phyloP scores from a whole-genome alignment of 768 basidiomycete genomes.

The Boletus tomentosulus region DNA sequence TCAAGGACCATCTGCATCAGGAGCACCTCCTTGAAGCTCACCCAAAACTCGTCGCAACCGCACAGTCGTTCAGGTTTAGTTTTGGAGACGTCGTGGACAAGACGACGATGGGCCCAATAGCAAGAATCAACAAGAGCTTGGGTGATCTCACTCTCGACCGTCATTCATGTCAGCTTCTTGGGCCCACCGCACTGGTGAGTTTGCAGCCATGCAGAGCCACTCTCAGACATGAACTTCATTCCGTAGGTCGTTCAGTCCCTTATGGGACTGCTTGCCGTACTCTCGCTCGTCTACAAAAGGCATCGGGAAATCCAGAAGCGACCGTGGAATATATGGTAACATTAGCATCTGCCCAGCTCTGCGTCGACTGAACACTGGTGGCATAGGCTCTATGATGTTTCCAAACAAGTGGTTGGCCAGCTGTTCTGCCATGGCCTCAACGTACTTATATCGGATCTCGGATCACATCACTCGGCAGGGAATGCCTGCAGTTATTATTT shows the following conservation, averaged over 20 bases:
- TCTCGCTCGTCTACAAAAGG: constrained; percentile 83
- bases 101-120: constrained; percentile 11
- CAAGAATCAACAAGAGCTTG: constrained; percentile 8
- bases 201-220: not conserved
- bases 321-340: constrained; percentile 90
- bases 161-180: constrained; percentile 41
- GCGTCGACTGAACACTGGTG: constrained; percentile 6
- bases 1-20: not conserved
- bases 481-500: constrained; percentile 94
- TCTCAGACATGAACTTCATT: not conserved
- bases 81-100: not conserved
- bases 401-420: constrained; percentile 86
- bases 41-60: not conserved
- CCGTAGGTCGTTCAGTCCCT: constrained; percentile 72
- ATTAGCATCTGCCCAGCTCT: not conserved
- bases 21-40: not conserved
- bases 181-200: constrained; percentile 45
- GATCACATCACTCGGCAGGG: constrained; percentile 60
- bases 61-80: not conserved
- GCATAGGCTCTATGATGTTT: constrained; percentile 83
- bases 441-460: constrained; percentile 72
- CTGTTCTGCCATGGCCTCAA: constrained; percentile 78
- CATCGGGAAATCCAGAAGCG: constrained; percentile 82
- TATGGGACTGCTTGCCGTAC: constrained; percentile 89
- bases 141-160: constrained; percentile 38